Base-by-base conservation (phyloP, 345 rosid genomes). In the Acer saccharum region DNA sequence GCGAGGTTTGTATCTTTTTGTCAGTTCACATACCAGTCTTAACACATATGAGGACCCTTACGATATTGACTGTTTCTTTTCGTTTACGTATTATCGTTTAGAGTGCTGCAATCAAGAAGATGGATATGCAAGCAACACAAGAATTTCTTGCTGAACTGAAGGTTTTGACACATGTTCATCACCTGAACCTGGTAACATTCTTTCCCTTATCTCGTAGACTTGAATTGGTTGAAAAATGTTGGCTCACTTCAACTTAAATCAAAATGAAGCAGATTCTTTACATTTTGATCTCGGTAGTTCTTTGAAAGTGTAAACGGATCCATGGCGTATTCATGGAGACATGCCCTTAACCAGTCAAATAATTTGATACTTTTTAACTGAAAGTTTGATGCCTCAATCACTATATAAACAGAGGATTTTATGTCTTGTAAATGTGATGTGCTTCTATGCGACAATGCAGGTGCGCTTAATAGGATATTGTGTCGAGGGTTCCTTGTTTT, bases 81-180 rank as follows among this genome's bases (percentile, higher is more conserved):
- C 83, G 79, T 35, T 78, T 79, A 44, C 21, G 39, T 35, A 35
- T 35, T 76, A 52, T 82, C 13, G 75, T 44, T 76, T 86, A 96
- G 98, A 93, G 84, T 93, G 95, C 98, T 81, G 98, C 99, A 60
- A 94, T 96, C 84, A 96, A 96, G 92, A 96, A 94, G 88, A 96
- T 96, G 99, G 95, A 96, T 67, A 92, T 96, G 99, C 90, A 92
- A 86, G 98, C 95, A 58, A 84, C 98, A 2, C 89, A 86, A 83
- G 97, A 96, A 83, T 96, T 96, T 83, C 89, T 91, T 27, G 97
- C 98, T 7, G 99, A 94, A 75, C 80, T 96, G 75, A 92, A 92
- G 86, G 98, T 96, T 81, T 81, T 94, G 72, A 94, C 99, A 1
- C 89, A 86, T 75, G 98, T 96, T 76, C 99, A 96, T 84, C 99